A percentile compares a stretch with the other conserved stretches of the same genome.
phyloP scores from a whole-genome alignment of 345 rosid species.

The Gossypioides kirkii region DNA sequence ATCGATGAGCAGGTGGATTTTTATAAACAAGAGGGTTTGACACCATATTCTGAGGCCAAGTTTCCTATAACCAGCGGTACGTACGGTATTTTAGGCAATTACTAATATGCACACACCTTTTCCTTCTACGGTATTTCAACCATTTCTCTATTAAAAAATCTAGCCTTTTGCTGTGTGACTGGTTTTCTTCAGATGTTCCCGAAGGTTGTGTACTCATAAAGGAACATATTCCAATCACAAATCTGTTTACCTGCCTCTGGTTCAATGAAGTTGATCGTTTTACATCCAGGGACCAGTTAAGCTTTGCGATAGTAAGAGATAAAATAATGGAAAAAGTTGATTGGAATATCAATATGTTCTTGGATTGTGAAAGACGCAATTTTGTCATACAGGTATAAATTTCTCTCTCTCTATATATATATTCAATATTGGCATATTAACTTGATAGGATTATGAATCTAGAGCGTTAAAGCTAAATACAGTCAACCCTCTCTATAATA shows the following conservation, averaged over 20 bases:
- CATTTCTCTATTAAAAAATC: neutral
- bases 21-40: constrained; percentile 72
- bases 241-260: constrained; percentile 82
- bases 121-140: neutral
- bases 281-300: constrained; percentile 86
- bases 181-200: constrained; percentile 68
- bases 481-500: no score
- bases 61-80: constrained; percentile 87
- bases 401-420: neutral
- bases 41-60: constrained; percentile 68
- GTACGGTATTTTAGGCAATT: constrained; percentile 11
- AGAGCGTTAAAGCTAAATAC: neutral
- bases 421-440: constrained; percentile 2
- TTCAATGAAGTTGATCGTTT: constrained; percentile 91
- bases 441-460: neutral
- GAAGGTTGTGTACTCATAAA: constrained; percentile 85
- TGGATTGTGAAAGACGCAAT: constrained; percentile 92
- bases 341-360: constrained; percentile 73
- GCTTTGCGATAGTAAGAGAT: constrained; percentile 81
- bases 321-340: constrained; percentile 59
- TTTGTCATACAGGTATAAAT: constrained; percentile 73
- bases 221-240: constrained; percentile 75
- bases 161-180: constrained; percentile 10
- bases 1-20: constrained; percentile 76
- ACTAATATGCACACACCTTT: neutral